A percentile compares a stretch with the other conserved stretches of the same genome.
These are phyloP conservation scores for Fusarium lyarnte DNA, from an alignment of 2,329 filamentous ascomycete genomes.

Conservation along the genomic window DNA sequence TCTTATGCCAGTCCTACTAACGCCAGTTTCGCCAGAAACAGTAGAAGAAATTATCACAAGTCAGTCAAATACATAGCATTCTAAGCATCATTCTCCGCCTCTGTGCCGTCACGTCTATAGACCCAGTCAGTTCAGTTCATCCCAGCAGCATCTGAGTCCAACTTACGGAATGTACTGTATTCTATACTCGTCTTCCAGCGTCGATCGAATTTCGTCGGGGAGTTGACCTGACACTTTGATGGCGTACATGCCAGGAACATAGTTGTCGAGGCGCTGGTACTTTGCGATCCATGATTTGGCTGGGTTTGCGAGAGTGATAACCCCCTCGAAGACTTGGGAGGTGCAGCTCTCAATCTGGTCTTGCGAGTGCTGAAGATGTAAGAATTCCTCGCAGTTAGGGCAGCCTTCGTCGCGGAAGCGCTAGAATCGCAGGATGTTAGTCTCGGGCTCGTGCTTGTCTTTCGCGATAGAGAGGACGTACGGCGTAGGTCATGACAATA, in stretches of 20 bases:
- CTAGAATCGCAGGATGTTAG: slow-evolving; percentile 53
- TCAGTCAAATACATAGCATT: slow-evolving; percentile 12
- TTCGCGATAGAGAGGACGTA: slow-evolving; percentile 52
- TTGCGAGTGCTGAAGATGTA: slow-evolving; percentile 79
- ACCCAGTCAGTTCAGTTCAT: slow-evolving; percentile 12
- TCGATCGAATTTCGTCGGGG: slow-evolving; percentile 70
- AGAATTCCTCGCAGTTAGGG: slow-evolving; percentile 95
- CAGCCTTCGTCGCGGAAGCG: slow-evolving; percentile 89
- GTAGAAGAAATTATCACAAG: slow-evolving; percentile 16
- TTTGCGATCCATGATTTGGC: slow-evolving; percentile 91
- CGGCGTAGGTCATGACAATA: slow-evolving; percentile 83
- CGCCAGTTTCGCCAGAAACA: slow-evolving; percentile 47
- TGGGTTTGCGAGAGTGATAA: slow-evolving; percentile 88
- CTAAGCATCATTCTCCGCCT: slow-evolving; percentile 59
- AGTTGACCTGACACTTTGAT: slow-evolving; percentile 90
- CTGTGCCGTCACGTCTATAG: slow-evolving; percentile 65
- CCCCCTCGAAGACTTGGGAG: slow-evolving; percentile 92
- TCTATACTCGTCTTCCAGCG: slow-evolving; percentile 70
- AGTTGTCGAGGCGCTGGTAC: slow-evolving; percentile 91
- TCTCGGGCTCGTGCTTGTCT: not conserved
- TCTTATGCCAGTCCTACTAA: slow-evolving; percentile 38
- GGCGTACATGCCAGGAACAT: slow-evolving; percentile 90
- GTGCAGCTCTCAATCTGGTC: slow-evolving; percentile 94
- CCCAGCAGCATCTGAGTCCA: not conserved
- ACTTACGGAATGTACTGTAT: slow-evolving; percentile 72